Base-by-base conservation (phyloP, 305 asterid genomes). In the Solanum hybrid region DNA sequence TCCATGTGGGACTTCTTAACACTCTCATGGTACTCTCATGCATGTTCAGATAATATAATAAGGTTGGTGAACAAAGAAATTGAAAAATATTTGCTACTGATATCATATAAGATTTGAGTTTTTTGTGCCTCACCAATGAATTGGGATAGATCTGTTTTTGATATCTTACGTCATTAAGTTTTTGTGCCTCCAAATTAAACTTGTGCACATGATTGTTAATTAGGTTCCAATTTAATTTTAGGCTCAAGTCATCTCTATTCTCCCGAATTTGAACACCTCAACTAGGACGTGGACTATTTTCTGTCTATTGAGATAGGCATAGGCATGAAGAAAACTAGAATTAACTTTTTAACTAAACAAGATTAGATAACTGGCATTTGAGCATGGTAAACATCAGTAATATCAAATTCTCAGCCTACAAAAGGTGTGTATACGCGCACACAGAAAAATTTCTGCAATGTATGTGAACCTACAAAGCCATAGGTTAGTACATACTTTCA, bases 301-400 rank as follows among this genome's bases (percentile, higher is more conserved):
- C 92, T 75, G 89, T 91, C 92, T 94, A 90, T 31, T 82, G 89
- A 87, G 79, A 90, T 93, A 91, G 93, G 90, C 78, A 66, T 79
- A 69, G 75, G 71, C 90, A 51, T 37, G 90, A 92, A 90, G 93
- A 87, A 92, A 92, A 86, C 92, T 88, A 92, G 93, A 92, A 92
- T 90, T 89, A 91, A 77, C 95, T 92, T 93, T 17, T 72, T 64
- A 86, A 84, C 89, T 84, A 88, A 88, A 85, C 89, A 89, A 91
- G 87, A 82, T 85, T 51, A 90, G 86, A 89, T 36, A 90, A 86
- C 91, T 56, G 76, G 56, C 66, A 91, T 84, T 38, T 91, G 80
- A 85, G 66, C 87, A 82, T 45, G 72, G 71, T 45, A 42, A 82
- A 29, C 29, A 82, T 82, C 87, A 82, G 72, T 82, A 82, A 17